These are phyloP conservation scores for Zasmidium angulare DNA, from an alignment of 2,329 filamentous ascomycete species.

Conservation along the genomic window DNA sequence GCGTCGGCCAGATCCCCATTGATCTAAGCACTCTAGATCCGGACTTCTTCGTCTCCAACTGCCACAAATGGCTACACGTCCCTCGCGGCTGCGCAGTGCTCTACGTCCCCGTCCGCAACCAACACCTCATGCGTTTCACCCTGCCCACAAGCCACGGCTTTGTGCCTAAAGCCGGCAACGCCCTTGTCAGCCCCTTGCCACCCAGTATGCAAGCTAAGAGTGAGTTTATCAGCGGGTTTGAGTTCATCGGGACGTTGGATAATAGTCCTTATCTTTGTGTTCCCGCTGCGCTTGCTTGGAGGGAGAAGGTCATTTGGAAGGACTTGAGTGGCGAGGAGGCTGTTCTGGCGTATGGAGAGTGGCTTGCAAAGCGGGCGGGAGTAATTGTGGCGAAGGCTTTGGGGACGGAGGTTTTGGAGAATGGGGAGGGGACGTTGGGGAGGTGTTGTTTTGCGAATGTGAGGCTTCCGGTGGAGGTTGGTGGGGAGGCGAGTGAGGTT, in stretches of 20 bases:
- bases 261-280: slow-evolving; percentile 69
- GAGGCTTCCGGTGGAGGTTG: slow-evolving; percentile 62
- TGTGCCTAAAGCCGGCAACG: slow-evolving; percentile 42
- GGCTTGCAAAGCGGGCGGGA: slow-evolving; percentile 65
- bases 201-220: slow-evolving; percentile 48
- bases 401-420: slow-evolving; percentile 71
- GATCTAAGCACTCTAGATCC: slow-evolving; percentile 67
- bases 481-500: slow-evolving; percentile 32
- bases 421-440: slow-evolving; percentile 59
- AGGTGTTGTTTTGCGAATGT: slow-evolving; percentile 73
- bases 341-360: slow-evolving; percentile 63
- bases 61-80: slow-evolving; percentile 84
- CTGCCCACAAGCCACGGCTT: slow-evolving; percentile 82
- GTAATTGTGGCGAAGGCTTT: slow-evolving; percentile 60
- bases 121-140: slow-evolving; percentile 70
- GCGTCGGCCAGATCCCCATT: slow-evolving; percentile 73
- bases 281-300: slow-evolving; percentile 67
- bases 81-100: slow-evolving; percentile 80
- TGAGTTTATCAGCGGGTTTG: slow-evolving; percentile 67
- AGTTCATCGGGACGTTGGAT: slow-evolving; percentile 68
- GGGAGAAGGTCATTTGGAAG: slow-evolving; percentile 41
- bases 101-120: slow-evolving; percentile 75
- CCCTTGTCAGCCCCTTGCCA: slow-evolving; percentile 41
- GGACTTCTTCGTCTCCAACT: slow-evolving; percentile 86
- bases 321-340: slow-evolving; percentile 65